A percentile compares a stretch with the other conserved stretches of the same genome.
These are phyloP conservation scores for Suhomyces sp. DNA, from an alignment of 805 yeast genomes.

Conservation along the genomic window DNA sequence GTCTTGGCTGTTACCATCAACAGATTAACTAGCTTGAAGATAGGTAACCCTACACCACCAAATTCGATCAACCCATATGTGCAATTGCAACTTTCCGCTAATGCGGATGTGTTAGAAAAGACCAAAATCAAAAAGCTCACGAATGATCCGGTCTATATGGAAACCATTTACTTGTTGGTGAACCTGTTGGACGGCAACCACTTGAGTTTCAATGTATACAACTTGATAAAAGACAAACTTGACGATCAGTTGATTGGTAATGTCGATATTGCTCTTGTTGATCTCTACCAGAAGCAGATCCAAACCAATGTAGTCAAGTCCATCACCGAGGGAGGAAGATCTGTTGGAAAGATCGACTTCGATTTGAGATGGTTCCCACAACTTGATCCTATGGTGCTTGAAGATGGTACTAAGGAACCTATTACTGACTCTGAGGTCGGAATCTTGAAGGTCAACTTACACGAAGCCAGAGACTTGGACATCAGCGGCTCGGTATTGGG, in stretches of 20 bases:
- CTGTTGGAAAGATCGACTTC: constrained; percentile 57
- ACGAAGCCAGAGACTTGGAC: constrained; percentile 60
- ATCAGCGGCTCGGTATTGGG: constrained; percentile 49
- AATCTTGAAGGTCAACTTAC: constrained; percentile 61
- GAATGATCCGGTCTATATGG: constrained; percentile 63
- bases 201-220: constrained; percentile 51
- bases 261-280: constrained; percentile 54
- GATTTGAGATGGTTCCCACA: constrained; percentile 54
- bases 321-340: constrained; percentile 48
- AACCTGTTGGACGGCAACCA: constrained; percentile 53
- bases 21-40: constrained; percentile 49
- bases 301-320: constrained; percentile 44
- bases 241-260: constrained; percentile 50
- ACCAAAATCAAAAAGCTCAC: constrained; percentile 59
- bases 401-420: constrained; percentile 49
- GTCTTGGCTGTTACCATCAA: constrained; percentile 61
- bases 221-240: constrained; percentile 52
- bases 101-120: constrained; percentile 44
- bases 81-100: constrained; percentile 33
- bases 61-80: constrained; percentile 56
- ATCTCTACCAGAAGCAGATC: constrained; percentile 53
- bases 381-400: constrained; percentile 41
- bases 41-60: constrained; percentile 40
- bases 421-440: constrained; percentile 68
- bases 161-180: constrained; percentile 58